Base-by-base conservation (phyloP, 306 rosid genomes). In the Medicago ruthenica region DNA sequence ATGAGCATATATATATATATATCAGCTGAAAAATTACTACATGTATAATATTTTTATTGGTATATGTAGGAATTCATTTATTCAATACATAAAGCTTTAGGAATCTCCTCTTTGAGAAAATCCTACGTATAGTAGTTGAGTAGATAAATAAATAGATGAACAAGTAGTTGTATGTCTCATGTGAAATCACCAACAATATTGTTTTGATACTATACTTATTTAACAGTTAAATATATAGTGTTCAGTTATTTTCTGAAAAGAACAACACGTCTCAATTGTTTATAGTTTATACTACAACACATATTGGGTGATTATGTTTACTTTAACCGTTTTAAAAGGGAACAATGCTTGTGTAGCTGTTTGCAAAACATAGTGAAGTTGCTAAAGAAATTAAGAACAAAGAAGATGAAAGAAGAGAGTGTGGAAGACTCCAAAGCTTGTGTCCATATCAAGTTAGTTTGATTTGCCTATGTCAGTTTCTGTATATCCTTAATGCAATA, bases 21-120 rank as follows among this genome's bases (percentile, higher is more conserved):
- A 22, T 58, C 37, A 21, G 34, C 37, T 34, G 37, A 34, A 34
- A 34, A 34, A 34, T 34, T 13, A 45, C n/a, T 45, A 45, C 16
- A 45, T 13, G 12, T 22, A 13, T 58, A 5, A 11, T 21, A 22
- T 22, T 22, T 27, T 22, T 22, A 55, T 57, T 57, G 36, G 63
- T 57, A 58, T 22, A 58, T 57, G 22, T 22, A 58, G 45, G n/a
- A 48, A 11, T 47, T 48, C 16, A 10, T 47, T 15, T n/a, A 36
- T 50, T 47, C 24, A 24, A 69, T 31, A 48, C 16, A 69, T 69
- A 34, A 15, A 51, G 4, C 74, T 48, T 27, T 70, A 31, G 45
- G 39, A 58, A 11, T 58, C 37, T 58, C 37, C 37, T 42, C 51
- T 45, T 31, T 31, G 36, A 31, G 36, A 4, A 31, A 31, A 31